These are phyloP conservation scores for Apiospora marii DNA, from an alignment of 2,329 filamentous ascomycete genomes.

Conservation along the genomic window DNA sequence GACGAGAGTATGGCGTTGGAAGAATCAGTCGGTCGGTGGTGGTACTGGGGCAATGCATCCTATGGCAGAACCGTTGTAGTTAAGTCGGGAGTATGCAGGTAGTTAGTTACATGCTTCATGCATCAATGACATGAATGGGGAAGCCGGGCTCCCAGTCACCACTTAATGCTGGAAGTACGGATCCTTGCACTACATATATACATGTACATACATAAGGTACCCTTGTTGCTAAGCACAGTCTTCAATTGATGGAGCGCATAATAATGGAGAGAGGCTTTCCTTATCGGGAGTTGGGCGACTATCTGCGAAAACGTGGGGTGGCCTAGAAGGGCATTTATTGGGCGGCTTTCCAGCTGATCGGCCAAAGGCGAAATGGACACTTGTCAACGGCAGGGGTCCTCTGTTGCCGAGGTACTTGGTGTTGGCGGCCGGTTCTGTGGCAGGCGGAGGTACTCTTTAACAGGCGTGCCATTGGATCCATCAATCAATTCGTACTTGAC, in stretches of 20 bases:
- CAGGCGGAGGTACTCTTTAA: background rate
- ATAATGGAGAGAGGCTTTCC: background rate
- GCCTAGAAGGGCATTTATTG: background rate
- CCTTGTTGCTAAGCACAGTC: background rate
- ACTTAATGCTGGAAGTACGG: no score
- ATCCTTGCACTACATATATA: no score
- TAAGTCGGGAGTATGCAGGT: background rate
- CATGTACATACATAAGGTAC: no score
- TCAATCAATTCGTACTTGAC: background rate
- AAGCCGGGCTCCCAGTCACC: no score
- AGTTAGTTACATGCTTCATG: background rate
- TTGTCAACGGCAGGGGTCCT: conserved; percentile 14
- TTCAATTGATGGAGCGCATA: conserved; percentile 3
- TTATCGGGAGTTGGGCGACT: conserved; percentile 1
- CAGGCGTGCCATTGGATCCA: background rate
- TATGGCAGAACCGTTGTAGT: background rate
- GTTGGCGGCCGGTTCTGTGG: no score
- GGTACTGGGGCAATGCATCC: background rate
- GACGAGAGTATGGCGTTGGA: background rate
- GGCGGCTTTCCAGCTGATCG: background rate
- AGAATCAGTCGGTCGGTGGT: no score
- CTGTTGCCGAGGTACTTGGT: background rate
- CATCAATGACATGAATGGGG: no score
- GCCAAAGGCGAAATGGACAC: conserved; percentile 12
- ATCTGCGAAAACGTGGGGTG: conserved; percentile 10